Evolutionary conservation across 2,329 filamentous ascomycete species (phyloP).

Genomic region (Colletotrichum ledebouriae): DNA sequence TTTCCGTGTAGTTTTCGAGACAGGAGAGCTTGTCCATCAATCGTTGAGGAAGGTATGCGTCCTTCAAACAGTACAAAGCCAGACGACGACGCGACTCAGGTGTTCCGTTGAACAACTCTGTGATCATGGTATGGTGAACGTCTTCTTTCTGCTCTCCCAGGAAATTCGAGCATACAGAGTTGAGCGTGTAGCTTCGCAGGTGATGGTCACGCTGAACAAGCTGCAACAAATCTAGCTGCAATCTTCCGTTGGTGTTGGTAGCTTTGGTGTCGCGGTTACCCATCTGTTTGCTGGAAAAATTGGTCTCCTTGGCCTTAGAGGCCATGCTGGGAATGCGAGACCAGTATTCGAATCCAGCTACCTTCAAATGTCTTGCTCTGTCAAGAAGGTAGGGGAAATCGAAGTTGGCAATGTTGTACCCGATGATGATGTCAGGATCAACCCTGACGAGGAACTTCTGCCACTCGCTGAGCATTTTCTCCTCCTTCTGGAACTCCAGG

Average conservation of each 20-base stretch:
- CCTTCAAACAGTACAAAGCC: slow-evolving; percentile 96
- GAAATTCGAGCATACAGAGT: slow-evolving; percentile 96
- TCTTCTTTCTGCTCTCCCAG: slow-evolving; percentile 98
- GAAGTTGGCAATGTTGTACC: slow-evolving; percentile 99
- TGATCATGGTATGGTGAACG: slow-evolving; percentile 99
- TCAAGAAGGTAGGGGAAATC: slow-evolving; percentile 97
- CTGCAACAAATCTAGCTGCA: slow-evolving; percentile 95
- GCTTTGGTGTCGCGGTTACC: slow-evolving; percentile 94
- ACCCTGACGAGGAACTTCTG: slow-evolving; percentile 89
- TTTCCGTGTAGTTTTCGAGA: slow-evolving; percentile 98
- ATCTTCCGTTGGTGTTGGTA: slow-evolving; percentile 93
- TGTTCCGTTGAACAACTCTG: slow-evolving; percentile 96
- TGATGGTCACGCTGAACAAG: slow-evolving; percentile 95
- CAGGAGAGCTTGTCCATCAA: slow-evolving; percentile 98
- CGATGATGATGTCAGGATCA: slow-evolving; percentile 97
- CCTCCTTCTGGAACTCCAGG: slow-evolving; percentile 83
- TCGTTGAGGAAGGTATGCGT: slow-evolving; percentile 93
- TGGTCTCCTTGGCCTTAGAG: slow-evolving; percentile 82
- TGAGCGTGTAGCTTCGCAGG: slow-evolving; percentile 94
- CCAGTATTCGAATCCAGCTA: slow-evolving; percentile 86
- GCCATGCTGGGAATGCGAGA: slow-evolving; percentile 79
- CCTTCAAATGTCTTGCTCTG: slow-evolving; percentile 86
- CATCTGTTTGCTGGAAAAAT: slow-evolving; percentile 98
- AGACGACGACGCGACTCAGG: slow-evolving; percentile 91
- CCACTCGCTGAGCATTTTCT: slow-evolving; percentile 94